Evolutionary conservation across 2,329 filamentous ascomycete genomes (phyloP), one percentile per base, ranked within the genome.

Genomic region (Pyrenophora tritici-repentis): DNA sequence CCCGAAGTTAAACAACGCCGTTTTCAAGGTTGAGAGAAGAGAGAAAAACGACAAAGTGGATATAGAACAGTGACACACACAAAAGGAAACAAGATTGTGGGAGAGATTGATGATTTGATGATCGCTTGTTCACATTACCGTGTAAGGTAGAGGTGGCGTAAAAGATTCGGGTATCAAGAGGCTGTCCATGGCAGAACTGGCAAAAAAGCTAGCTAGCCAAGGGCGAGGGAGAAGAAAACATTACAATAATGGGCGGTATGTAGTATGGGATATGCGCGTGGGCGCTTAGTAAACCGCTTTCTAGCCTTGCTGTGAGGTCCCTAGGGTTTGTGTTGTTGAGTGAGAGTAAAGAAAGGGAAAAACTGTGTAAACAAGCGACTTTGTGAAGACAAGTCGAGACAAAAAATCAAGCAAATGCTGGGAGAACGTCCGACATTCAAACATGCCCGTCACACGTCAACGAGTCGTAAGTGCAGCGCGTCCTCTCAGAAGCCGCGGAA

Each of bases 11-110:
- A 18, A 41, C 32, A 44, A 18, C 42, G 38, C 22, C 33, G 32
- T 8, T 26, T 10, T 10, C 16, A 42, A 8, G 26, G n/a, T n/a
- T n/a, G n/a, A n/a, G n/a, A 26, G 4, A 7, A 2, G 24, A 8
- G 2, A 9, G 12, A 29, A 29, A 12, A 9, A 29, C 9, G 5
- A 36, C 33, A 31, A 29, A 31, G 33, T 34, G 39, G 18, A 42
- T 74, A 71, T 76, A 73, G 73, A 72, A 75, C 73, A 73, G 65
- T 75, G 13, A 37, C 32, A 44, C 9, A 37, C 24, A 44, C 34
- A 13, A 39, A 37, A 45, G 36, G 17, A 40, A 18, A 45, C 39
- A 55, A 40, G 16, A 43, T 26, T 22, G 41, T 35, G 29, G 35
- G 39, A 41, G 14, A 42, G 2, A 9, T 22, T 18, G 18, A 18